A percentile compares a stretch with the other conserved stretches of the same genome.
phyloP scores from a whole-genome alignment of 805 yeast species.

The Starmera dryadoides region DNA sequence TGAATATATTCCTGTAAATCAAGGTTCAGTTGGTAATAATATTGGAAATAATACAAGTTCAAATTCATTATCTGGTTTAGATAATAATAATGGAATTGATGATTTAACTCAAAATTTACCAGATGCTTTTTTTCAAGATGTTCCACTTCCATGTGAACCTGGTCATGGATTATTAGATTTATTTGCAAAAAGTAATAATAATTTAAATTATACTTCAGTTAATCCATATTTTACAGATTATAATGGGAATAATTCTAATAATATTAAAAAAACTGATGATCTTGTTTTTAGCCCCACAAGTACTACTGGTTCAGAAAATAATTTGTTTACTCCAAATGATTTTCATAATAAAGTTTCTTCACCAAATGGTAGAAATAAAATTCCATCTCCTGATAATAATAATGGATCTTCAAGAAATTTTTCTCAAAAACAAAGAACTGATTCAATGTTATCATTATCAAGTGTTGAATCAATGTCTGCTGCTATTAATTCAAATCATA shows the following conservation, averaged over 20 bases:
- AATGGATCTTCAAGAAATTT: neutral
- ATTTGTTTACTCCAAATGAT: neutral
- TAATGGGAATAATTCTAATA: neutral
- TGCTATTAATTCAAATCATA: neutral
- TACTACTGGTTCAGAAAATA: neutral
- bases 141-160: conserved; percentile 26
- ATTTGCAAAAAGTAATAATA: conserved; percentile 21
- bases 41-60: conserved; percentile 7
- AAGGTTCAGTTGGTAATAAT: conserved; percentile 25
- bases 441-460: conserved; percentile 1
- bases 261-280: neutral
- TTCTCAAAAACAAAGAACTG: neutral
- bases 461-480: neutral
- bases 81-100: neutral
- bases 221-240: conserved; percentile 1
- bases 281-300: neutral
- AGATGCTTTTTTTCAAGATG: conserved; percentile 23
- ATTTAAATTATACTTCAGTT: conserved; percentile 7
- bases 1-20: conserved; percentile 27
- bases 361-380: neutral
- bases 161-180: conserved; percentile 34
- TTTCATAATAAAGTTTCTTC: neutral
- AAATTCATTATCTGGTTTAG: conserved; percentile 6
- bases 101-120: conserved; percentile 3
- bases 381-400: neutral